Conservation (phyloP, 306 rosid species). For the Gastrolobium villosum region DNA sequence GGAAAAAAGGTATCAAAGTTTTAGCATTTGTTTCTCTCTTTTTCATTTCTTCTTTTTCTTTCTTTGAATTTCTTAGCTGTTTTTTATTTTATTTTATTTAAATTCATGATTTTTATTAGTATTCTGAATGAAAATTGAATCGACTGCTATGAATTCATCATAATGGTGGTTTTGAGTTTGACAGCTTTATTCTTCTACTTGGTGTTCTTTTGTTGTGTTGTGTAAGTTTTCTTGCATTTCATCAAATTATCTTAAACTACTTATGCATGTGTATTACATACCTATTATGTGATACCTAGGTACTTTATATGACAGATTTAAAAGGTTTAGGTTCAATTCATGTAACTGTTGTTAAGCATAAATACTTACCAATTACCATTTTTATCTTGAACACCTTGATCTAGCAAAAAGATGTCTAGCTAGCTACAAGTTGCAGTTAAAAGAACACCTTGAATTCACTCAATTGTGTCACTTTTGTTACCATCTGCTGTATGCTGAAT, state of each 20-base stretch:
- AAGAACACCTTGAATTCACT: conserved; percentile 28
- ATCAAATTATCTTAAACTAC: not conserved
- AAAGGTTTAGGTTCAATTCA: not conserved
- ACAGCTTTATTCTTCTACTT: not conserved
- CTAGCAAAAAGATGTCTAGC: not conserved
- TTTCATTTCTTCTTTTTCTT: not conserved
- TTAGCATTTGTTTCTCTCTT: not conserved
- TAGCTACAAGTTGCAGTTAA: conserved; percentile 8
- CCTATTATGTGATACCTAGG: not conserved
- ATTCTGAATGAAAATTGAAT: conserved; percentile 15
- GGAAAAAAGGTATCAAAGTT: conserved; percentile 58
- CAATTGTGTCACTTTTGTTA: not conserved
- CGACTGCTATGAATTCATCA: not conserved
- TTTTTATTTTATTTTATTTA: too few species aligned
- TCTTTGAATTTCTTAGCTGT: not conserved
- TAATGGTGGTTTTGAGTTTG: not conserved
- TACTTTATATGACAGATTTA: not conserved
- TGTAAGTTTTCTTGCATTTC: not conserved
- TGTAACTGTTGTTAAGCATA: not conserved
- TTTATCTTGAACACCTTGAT: conserved; percentile 25
- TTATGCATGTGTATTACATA: too few species aligned
- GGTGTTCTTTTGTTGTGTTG: not conserved
- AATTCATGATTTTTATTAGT: not conserved
- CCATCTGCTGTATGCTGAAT: conserved; percentile 3
- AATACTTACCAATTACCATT: not conserved